Evolutionary conservation across 1,284 basidiomycete genomes (phyloP).

Genomic region (Apiotrichum sp.): DNA sequence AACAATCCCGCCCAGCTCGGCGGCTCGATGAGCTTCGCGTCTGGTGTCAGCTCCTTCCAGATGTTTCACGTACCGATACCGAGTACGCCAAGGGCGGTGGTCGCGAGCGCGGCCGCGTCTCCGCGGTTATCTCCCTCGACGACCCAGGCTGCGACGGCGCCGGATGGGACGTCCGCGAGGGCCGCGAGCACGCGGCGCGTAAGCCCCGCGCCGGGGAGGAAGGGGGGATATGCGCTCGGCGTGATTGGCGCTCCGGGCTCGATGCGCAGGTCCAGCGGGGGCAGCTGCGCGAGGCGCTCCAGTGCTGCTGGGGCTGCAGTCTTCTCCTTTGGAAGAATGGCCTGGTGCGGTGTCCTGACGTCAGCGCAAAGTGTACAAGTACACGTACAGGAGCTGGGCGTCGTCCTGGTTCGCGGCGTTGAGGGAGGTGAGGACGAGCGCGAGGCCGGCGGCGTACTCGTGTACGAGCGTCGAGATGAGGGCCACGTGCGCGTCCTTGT

Average conservation of each 20-base stretch:
- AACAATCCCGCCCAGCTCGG: slow-evolving; percentile 42
- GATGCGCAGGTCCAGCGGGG: slow-evolving; percentile 34
- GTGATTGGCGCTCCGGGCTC: not conserved
- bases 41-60: not conserved
- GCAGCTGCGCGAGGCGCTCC: slow-evolving; percentile 51
- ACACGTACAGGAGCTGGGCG: slow-evolving; percentile 63
- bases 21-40: slow-evolving; percentile 29
- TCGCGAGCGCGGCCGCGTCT: slow-evolving; percentile 62
- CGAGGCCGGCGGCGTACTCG: slow-evolving; percentile 51
- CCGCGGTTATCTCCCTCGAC: slow-evolving; percentile 70
- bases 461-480: slow-evolving; percentile 56
- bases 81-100: slow-evolving; percentile 53
- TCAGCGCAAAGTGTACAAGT: not conserved
- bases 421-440: slow-evolving; percentile 65
- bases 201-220: slow-evolving; percentile 67
- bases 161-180: slow-evolving; percentile 26
- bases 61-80: slow-evolving; percentile 23
- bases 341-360: slow-evolving; percentile 27
- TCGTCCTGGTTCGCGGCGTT: slow-evolving; percentile 67
- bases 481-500: slow-evolving; percentile 62
- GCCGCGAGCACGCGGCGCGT: slow-evolving; percentile 60
- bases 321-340: slow-evolving; percentile 43
- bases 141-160: slow-evolving; percentile 52
- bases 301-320: slow-evolving; percentile 41
- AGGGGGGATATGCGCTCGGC: slow-evolving; percentile 29